Evolutionary conservation across 2,329 filamentous ascomycete genomes (phyloP).

Genomic region (Fusarium sp.): DNA sequence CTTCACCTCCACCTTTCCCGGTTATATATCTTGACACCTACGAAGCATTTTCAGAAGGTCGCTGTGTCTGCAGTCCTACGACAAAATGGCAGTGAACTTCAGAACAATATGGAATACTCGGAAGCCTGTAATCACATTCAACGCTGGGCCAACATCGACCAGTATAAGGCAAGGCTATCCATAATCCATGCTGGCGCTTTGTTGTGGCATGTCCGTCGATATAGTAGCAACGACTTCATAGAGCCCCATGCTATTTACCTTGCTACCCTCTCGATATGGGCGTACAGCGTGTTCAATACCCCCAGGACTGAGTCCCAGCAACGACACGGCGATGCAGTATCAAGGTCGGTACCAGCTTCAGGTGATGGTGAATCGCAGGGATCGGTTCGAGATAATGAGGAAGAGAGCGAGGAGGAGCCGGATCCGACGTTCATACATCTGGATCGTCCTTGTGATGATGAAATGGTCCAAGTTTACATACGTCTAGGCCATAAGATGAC

Average conservation of each 20-base stretch:
- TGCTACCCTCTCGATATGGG: constrained; percentile 23
- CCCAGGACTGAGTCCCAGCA: background rate
- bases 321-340: background rate
- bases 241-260: constrained; percentile 28
- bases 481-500: constrained; percentile 27
- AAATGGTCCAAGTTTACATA: constrained; percentile 32
- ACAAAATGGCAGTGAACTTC: too few relatives aligned
- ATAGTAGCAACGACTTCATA: constrained; percentile 22
- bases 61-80: background rate
- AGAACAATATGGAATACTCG: background rate
- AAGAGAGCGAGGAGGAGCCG: constrained; percentile 4
- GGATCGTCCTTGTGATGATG: constrained; percentile 31
- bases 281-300: constrained; percentile 19
- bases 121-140: constrained; percentile 16
- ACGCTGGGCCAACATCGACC: constrained; percentile 29
- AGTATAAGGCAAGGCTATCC: constrained; percentile 31
- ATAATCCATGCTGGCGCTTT: constrained; percentile 28
- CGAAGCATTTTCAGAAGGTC: constrained; percentile 21
- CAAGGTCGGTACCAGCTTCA: background rate
- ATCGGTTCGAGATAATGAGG: background rate
- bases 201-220: constrained; percentile 30
- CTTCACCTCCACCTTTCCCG: constrained; percentile 33
- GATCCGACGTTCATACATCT: constrained; percentile 25
- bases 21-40: constrained; percentile 21
- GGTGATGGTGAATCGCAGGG: background rate